These are phyloP conservation scores for Huiozyma naganishii DNA, from an alignment of 805 yeast genomes.

Conservation along the genomic window DNA sequence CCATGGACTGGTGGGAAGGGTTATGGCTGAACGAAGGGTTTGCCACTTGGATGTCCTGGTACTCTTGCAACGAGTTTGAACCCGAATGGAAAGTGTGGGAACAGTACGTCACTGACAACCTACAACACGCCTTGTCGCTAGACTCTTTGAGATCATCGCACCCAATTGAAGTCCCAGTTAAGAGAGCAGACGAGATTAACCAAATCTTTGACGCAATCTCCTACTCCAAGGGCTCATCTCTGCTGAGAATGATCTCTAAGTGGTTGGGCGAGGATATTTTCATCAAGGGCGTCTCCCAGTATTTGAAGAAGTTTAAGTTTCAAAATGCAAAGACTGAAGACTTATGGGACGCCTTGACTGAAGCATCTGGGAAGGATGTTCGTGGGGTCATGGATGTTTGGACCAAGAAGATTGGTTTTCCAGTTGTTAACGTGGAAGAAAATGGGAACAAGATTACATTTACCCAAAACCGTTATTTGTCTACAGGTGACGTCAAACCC, in stretches of 20 bases:
- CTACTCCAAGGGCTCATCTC: constrained; percentile 70
- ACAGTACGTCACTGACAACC: constrained; percentile 16
- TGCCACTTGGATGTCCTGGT: constrained; percentile 61
- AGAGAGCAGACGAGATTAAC: constrained; percentile 66
- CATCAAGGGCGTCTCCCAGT: constrained; percentile 60
- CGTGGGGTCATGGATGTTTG: constrained; percentile 52
- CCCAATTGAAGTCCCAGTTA: constrained; percentile 75
- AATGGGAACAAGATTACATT: constrained; percentile 38
- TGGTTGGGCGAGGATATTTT: constrained; percentile 60
- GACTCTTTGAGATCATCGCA: constrained; percentile 58
- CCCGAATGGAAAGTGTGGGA: constrained; percentile 72
- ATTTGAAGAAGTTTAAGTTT: constrained; percentile 51
- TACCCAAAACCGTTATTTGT: constrained; percentile 61
- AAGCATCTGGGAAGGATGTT: constrained; percentile 53
- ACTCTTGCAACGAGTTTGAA: constrained; percentile 52
- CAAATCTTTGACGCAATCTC: constrained; percentile 78
- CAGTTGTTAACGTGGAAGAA: constrained; percentile 45
- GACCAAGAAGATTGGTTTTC: constrained; percentile 68
- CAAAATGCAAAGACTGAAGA: constrained; percentile 67
- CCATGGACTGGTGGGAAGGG: constrained; percentile 93
- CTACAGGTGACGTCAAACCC: constrained; percentile 65
- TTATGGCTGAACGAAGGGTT: constrained; percentile 86
- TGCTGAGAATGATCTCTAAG: constrained; percentile 65
- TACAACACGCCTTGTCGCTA: constrained; percentile 32
- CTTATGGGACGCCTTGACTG: constrained; percentile 57